phyloP scores from a whole-genome alignment of 805 yeast species.

The Ogataea parapolymorpha region DNA sequence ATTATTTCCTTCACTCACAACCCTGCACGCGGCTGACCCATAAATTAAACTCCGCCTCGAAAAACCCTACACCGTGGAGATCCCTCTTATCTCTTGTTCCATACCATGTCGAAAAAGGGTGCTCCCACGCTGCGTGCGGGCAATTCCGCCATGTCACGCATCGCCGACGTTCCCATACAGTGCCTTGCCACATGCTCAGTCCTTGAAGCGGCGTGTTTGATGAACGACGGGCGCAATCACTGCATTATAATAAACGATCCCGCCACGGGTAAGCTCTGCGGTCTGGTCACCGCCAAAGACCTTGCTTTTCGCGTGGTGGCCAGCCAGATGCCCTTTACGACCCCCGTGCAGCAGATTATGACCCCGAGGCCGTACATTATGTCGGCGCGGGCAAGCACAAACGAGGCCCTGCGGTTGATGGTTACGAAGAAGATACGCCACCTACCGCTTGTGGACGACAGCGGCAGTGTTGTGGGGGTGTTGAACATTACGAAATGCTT shows the following conservation, averaged over 20 bases:
- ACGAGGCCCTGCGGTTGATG: constrained; percentile 42
- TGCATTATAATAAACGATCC: constrained; percentile 38
- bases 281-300: constrained; percentile 45
- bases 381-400: constrained; percentile 37
- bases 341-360: constrained; percentile 38
- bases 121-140: constrained; percentile 5
- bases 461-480: constrained; percentile 38
- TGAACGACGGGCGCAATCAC: constrained; percentile 39
- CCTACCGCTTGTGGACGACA: constrained; percentile 38
- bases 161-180: constrained; percentile 37
- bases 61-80: constrained; percentile 1
- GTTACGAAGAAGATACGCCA: constrained; percentile 41
- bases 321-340: constrained; percentile 22
- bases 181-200: constrained; percentile 35
- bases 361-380: constrained; percentile 37
- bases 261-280: constrained; percentile 30
- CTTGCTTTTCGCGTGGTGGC: constrained; percentile 43
- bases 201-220: constrained; percentile 32
- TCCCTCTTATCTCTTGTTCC: constrained; percentile 3
- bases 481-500: constrained; percentile 46
- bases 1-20: background rate
- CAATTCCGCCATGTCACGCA: constrained; percentile 18
- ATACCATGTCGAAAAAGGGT: constrained; percentile 8
- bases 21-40: background rate
- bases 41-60: background rate